Evolutionary conservation across 2,329 filamentous ascomycete genomes (phyloP), one percentile per base, ranked within the genome.

Genomic region (Apiospora arundinis): DNA sequence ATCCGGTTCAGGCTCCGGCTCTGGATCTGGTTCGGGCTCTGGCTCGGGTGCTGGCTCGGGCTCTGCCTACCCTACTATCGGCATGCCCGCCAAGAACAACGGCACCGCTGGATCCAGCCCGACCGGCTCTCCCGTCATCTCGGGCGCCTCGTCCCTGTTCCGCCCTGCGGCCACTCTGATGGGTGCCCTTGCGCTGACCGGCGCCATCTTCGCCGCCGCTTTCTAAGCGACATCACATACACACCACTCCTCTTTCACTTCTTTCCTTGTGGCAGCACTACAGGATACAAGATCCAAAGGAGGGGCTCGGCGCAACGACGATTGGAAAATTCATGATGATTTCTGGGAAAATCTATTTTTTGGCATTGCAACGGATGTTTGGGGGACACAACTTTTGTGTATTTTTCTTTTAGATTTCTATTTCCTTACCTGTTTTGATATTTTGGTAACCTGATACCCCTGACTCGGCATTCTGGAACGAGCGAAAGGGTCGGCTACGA

Each of bases 191-290:
- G 65, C 65, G 16, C 65, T 67, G 42, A 67, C 65, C 42, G 42
- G 65, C 45, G 65, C 65, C 65, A 46, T 67, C 65, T 67, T 67
- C 28, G 65, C 65, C 65, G 42, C 45, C 21, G 65, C 42, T 32
- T 67, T 67, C 65, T 67, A 67, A 67, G 65, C 65, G 46, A 23
- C 6, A n/a, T n/a, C 14, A 9, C 21, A 5, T 18, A n/a, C 32
- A 25, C 6, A n/a, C 63, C 5, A 23, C n/a, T 32, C 21, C 23
- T 28, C n/a, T 28, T 28, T 12, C 28, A n/a, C 63, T 21, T 14
- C 21, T 21, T 42, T 25, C 6, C 9, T 21, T 0, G 25, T 18
- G 46, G 52, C 52, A 60, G 7, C 28, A 60, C 16, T 60, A 28
- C 52, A 25, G 52, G 42, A 45, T 4, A 16, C 14, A 16, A 12